Percentiles rank a stretch among this genome's conserved stretches.
These are phyloP conservation scores for Jackrogersella minutella DNA, from an alignment of 495 filamentous ascomycete species.

Conservation along the genomic window DNA sequence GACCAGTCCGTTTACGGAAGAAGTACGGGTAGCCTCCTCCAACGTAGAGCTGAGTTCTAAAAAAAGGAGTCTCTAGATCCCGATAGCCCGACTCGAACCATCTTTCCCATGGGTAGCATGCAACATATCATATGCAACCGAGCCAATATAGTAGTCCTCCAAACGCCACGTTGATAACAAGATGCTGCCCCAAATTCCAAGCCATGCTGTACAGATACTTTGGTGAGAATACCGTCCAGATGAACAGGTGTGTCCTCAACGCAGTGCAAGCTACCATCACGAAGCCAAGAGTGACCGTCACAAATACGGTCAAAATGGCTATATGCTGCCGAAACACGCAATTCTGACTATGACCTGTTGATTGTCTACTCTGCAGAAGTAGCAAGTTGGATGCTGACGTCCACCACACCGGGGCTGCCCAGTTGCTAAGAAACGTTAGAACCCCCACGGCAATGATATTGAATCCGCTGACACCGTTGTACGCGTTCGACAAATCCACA, in stretches of 20 bases:
- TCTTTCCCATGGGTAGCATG: neutral
- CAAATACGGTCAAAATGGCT: conserved; percentile 70
- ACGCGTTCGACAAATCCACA: conserved; percentile 82
- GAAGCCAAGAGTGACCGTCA: conserved; percentile 64
- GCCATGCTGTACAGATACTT: conserved; percentile 93
- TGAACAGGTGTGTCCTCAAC: conserved; percentile 89
- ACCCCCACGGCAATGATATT: conserved; percentile 73
- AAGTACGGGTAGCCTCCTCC: too few species aligned
- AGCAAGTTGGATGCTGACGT: conserved; percentile 65
- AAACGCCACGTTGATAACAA: conserved; percentile 69
- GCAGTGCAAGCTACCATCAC: conserved; percentile 91
- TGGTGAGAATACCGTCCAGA: conserved; percentile 98
- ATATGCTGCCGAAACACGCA: conserved; percentile 57
- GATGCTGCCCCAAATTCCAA: conserved; percentile 85
- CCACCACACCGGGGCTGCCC: conserved; percentile 93
- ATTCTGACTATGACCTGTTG: neutral
- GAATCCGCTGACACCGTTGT: conserved; percentile 80
- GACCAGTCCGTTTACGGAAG: too few species aligned
- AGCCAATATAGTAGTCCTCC: conserved; percentile 65
- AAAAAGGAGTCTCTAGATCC: neutral
- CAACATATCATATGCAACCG: conserved; percentile 41
- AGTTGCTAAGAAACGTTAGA: conserved; percentile 87
- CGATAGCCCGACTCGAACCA: neutral
- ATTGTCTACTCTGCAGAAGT: conserved; percentile 48
- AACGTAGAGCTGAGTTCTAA: too few species aligned